A percentile compares a stretch with the other conserved stretches of the same genome.
phyloP scores from a whole-genome alignment of 148 eudicot species.

The Silene conica region DNA sequence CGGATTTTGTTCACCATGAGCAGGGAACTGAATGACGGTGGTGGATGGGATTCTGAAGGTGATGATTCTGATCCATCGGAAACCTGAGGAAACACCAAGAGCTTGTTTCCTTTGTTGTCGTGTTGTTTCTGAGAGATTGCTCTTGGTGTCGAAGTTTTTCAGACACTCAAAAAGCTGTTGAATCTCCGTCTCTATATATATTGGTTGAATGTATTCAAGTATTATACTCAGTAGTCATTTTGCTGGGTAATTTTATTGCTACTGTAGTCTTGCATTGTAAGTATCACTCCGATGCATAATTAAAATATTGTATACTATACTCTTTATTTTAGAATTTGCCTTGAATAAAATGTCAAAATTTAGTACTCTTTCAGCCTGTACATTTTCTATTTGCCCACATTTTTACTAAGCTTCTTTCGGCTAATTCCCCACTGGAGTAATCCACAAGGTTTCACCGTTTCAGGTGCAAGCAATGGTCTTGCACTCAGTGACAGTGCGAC shows the following conservation, averaged over 20 bases:
- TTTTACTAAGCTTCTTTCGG: too few relatives aligned
- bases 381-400: too few relatives aligned
- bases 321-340: background rate
- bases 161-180: constrained; percentile 5
- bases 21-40: constrained; percentile 46
- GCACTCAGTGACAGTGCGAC: background rate
- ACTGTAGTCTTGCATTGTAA: background rate
- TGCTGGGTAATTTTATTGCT: background rate
- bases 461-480: too few relatives aligned
- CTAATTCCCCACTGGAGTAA: too few relatives aligned
- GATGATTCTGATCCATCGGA: constrained; percentile 27
- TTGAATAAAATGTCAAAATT: background rate
- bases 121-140: constrained; percentile 15
- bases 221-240: background rate
- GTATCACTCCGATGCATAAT: background rate
- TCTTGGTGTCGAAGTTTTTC: background rate
- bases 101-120: background rate
- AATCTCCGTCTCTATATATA: background rate
- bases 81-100: constrained; percentile 14
- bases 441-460: background rate
- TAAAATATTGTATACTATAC: background rate
- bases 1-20: background rate
- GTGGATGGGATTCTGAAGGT: constrained; percentile 36
- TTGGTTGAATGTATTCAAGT: background rate
- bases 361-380: too few relatives aligned